These are phyloP conservation scores for Aspergillus amoenus DNA, from an alignment of 2,329 filamentous ascomycete genomes.

Conservation along the genomic window DNA sequence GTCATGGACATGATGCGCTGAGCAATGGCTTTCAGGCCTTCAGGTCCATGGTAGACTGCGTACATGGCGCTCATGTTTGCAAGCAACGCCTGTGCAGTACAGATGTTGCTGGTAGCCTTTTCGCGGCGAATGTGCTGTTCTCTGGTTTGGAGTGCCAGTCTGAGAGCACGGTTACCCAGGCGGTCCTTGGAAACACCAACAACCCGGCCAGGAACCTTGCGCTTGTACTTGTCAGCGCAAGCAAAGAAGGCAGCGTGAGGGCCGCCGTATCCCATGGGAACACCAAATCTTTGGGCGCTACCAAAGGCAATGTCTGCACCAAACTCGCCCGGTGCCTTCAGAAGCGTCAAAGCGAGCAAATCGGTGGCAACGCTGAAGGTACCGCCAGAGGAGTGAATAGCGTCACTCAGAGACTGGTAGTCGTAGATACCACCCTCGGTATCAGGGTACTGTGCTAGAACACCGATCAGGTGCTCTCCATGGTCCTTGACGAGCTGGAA, in stretches of 20 bases:
- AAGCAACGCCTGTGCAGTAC: constrained; percentile 88
- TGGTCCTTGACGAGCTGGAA: constrained; percentile 68
- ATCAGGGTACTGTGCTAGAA: constrained; percentile 93
- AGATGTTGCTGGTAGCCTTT: constrained; percentile 97
- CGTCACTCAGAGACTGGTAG: constrained; percentile 70
- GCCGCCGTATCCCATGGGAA: constrained; percentile 87
- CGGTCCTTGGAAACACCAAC: constrained; percentile 92
- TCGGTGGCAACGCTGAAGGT: constrained; percentile 88
- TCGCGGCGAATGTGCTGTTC: constrained; percentile 96
- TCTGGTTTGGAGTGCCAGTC: constrained; percentile 84
- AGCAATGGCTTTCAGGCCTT: constrained; percentile 79
- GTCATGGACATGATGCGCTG: constrained; percentile 72
- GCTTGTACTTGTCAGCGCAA: constrained; percentile 85
- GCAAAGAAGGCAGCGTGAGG: constrained; percentile 98
- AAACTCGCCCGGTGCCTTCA: constrained; percentile 89
- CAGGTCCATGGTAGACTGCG: constrained; percentile 87
- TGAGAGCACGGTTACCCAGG: constrained; percentile 74
- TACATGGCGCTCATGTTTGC: constrained; percentile 97
- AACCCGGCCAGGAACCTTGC: constrained; percentile 87
- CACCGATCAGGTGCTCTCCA: constrained; percentile 80
- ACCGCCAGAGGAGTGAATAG: constrained; percentile 73
- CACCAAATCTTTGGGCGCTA: constrained; percentile 85
- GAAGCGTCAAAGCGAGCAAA: constrained; percentile 78
- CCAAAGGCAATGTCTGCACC: constrained; percentile 95
- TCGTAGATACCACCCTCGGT: constrained; percentile 78